These are phyloP conservation scores for Aspergillus piperis DNA, from an alignment of 2,329 filamentous ascomycete species.

Conservation along the genomic window DNA sequence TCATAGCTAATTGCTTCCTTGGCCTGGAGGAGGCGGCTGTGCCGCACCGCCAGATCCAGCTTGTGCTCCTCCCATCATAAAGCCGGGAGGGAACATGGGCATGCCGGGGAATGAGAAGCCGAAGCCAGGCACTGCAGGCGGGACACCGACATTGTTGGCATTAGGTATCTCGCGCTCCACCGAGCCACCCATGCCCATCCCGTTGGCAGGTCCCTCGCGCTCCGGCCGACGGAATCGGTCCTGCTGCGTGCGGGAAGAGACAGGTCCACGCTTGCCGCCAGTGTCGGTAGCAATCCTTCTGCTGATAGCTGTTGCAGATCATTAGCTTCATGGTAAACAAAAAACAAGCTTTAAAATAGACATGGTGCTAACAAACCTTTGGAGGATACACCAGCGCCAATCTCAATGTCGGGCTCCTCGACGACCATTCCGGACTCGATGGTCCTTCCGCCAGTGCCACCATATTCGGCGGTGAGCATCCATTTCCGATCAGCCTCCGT, in stretches of 20 bases:
- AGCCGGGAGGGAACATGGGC: constrained; percentile 52
- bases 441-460: constrained; percentile 80
- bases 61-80: constrained; percentile 46
- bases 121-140: constrained; percentile 57
- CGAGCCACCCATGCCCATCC: constrained; percentile 24
- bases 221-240: constrained; percentile 38
- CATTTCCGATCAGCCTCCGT: constrained; percentile 97
- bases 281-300: constrained; percentile 54
- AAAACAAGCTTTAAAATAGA: too few species aligned
- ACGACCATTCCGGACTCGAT: constrained; percentile 85
- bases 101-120: constrained; percentile 55
- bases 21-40: constrained; percentile 43
- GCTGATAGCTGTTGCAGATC: constrained; percentile 46
- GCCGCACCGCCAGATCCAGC: constrained; percentile 31
- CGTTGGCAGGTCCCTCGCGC: constrained; percentile 35
- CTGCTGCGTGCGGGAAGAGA: constrained; percentile 45
- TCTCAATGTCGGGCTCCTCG: constrained; percentile 98
- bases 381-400: constrained; percentile 93
- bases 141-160: constrained; percentile 51
- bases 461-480: constrained; percentile 91
- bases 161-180: constrained; percentile 40
- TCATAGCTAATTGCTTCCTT: constrained; percentile 27
- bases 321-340: neutral
- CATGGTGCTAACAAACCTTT: constrained; percentile 60
- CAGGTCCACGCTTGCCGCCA: constrained; percentile 51